phyloP scores from a whole-genome alignment of 2,329 filamentous ascomycete species.

The Aspergillus caelatus region DNA sequence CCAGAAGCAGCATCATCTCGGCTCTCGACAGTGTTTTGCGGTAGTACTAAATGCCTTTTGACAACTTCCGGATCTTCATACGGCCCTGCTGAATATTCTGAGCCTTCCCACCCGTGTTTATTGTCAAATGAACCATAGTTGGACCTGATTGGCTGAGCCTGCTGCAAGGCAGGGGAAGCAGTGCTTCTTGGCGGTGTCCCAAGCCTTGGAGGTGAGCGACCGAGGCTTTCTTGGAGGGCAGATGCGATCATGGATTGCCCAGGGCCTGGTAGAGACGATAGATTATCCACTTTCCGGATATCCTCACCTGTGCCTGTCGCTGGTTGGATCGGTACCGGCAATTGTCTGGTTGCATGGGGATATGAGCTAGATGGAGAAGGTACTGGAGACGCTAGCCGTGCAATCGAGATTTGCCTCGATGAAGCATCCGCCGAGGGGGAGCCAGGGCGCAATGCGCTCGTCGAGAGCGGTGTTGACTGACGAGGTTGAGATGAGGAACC shows the following conservation, averaged over 20 bases:
- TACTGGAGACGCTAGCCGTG: slow-evolving; percentile 58
- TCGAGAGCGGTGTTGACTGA: slow-evolving; percentile 36
- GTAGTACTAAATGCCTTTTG: slow-evolving; percentile 81
- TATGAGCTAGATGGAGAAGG: slow-evolving; percentile 47
- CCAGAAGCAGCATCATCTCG: slow-evolving; percentile 35
- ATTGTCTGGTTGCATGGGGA: slow-evolving; percentile 39
- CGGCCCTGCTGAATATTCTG: slow-evolving; percentile 55
- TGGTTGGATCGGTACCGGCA: slow-evolving; percentile 43
- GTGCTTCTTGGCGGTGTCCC: slow-evolving; percentile 55
- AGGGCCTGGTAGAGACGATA: slow-evolving; percentile 69
- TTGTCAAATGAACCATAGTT: slow-evolving; percentile 87
- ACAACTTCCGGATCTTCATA: slow-evolving; percentile 91
- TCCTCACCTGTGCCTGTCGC: slow-evolving; percentile 58
- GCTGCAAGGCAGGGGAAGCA: slow-evolving; percentile 60
- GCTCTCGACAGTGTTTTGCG: slow-evolving; percentile 49
- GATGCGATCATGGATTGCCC: slow-evolving; percentile 86
- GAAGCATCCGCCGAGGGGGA: slow-evolving; percentile 47
- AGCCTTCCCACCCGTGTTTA: slow-evolving; percentile 56
- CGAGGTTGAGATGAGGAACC: slow-evolving; percentile 36
- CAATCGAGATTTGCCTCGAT: slow-evolving; percentile 56
- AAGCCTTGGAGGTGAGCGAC: slow-evolving; percentile 49
- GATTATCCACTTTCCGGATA: slow-evolving; percentile 63
- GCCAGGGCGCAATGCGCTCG: slow-evolving; percentile 34
- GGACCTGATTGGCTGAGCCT: slow-evolving; percentile 60
- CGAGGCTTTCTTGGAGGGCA: slow-evolving; percentile 76